These are phyloP conservation scores for Extremus antarcticus DNA, from an alignment of 495 filamentous ascomycete genomes.

Conservation along the genomic window DNA sequence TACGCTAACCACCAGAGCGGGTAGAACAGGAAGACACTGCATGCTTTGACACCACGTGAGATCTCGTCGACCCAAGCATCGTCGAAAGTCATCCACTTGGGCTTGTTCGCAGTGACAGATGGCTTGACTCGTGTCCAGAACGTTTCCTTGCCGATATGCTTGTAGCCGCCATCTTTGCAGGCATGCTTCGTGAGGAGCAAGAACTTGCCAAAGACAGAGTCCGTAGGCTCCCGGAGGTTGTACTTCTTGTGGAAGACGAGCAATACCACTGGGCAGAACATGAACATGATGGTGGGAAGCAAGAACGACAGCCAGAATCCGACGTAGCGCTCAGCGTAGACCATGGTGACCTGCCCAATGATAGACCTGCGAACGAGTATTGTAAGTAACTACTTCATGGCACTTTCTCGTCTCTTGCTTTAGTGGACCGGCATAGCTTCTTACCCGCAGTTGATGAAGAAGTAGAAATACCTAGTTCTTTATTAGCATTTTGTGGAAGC, in stretches of 20 bases:
- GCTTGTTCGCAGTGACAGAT: conserved; percentile 7
- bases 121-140: conserved; percentile 24
- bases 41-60: conserved; percentile 27
- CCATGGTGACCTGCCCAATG: neutral
- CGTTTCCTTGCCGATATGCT: conserved; percentile 14
- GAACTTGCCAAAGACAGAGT: conserved; percentile 42
- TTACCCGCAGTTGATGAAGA: no score
- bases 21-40: conserved; percentile 48
- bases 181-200: neutral
- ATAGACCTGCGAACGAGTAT: no score
- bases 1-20: conserved; percentile 41
- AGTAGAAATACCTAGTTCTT: no score
- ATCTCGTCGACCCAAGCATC: conserved; percentile 29
- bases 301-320: conserved; percentile 66
- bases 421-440: conserved; percentile 57
- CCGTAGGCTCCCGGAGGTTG: conserved; percentile 49
- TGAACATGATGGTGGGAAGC: conserved; percentile 50
- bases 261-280: conserved; percentile 41
- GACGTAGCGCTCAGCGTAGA: conserved; percentile 41
- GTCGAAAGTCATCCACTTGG: conserved; percentile 19
- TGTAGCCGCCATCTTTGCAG: neutral
- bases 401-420: conserved; percentile 49
- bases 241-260: conserved; percentile 51
- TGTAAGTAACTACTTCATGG: no score
- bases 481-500: no score